Percentiles rank a stretch among this genome's conserved stretches.
These are phyloP conservation scores for Oryza glaberrima DNA, from an alignment of 176 grass and related monocot species.

Conservation along the genomic window DNA sequence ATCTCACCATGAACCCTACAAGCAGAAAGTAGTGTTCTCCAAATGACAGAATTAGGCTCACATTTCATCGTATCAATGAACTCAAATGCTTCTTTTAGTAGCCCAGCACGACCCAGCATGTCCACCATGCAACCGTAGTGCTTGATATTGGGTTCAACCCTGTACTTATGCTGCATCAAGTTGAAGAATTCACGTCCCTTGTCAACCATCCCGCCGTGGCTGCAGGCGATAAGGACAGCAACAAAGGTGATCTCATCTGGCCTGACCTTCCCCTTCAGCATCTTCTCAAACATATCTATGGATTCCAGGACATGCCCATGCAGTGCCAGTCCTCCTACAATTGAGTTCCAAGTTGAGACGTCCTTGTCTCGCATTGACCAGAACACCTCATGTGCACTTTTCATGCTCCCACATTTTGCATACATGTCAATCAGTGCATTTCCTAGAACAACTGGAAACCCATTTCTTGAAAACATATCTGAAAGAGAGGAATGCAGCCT, in stretches of 20 bases:
- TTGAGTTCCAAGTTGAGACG: constrained; percentile 88
- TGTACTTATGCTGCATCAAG: constrained; percentile 68
- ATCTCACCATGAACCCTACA: constrained; percentile 82
- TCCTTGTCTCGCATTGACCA: constrained; percentile 61
- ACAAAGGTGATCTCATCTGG: constrained; percentile 90
- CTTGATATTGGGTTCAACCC: constrained; percentile 77
- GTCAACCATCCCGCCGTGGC: constrained; percentile 70
- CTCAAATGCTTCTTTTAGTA: constrained; percentile 82
- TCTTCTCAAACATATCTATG: constrained; percentile 60
- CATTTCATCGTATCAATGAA: constrained; percentile 75
- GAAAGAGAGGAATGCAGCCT: constrained; percentile 61
- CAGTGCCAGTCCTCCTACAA: constrained; percentile 75
- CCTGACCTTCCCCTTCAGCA: constrained; percentile 61
- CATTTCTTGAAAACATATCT: constrained; percentile 47
- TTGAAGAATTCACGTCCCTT: constrained; percentile 67
- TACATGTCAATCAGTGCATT: constrained; percentile 90
- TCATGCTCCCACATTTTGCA: constrained; percentile 79
- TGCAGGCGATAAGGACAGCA: constrained; percentile 74
- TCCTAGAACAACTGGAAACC: constrained; percentile 47
- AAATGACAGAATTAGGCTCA: constrained; percentile 76
- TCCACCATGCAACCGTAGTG: constrained; percentile 91
- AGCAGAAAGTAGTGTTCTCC: constrained; percentile 83
- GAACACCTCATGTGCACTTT: constrained; percentile 60
- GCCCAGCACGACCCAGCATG: constrained; percentile 75
- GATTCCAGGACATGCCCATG: constrained; percentile 63